These are phyloP conservation scores for Leucocoprinus gongylophorus DNA, from an alignment of 1,284 basidiomycete species.

Conservation along the genomic window DNA sequence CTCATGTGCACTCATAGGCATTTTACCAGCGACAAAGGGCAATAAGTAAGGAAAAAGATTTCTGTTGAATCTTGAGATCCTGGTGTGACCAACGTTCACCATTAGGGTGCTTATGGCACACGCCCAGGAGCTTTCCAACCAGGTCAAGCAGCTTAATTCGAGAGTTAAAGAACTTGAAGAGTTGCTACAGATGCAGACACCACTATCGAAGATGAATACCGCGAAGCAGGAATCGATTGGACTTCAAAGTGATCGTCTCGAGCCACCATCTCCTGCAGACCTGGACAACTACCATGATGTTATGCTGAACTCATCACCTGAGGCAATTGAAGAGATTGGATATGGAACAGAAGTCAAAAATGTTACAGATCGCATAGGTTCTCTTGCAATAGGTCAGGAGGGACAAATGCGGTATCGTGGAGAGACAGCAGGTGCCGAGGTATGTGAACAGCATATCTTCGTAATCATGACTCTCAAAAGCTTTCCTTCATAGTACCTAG, in stretches of 20 bases:
- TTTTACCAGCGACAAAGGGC: slow-evolving; percentile 45
- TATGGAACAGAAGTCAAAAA: slow-evolving; percentile 19
- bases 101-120: slow-evolving; percentile 42
- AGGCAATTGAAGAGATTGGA: not conserved
- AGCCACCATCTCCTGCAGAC: not conserved
- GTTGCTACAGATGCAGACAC: slow-evolving; percentile 31
- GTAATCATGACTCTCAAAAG: not conserved
- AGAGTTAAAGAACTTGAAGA: slow-evolving; percentile 52
- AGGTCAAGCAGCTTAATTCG: slow-evolving; percentile 38
- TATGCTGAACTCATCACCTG: not conserved
- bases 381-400: slow-evolving; percentile 38
- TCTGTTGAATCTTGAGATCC: not conserved
- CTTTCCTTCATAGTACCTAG: slow-evolving; percentile 31
- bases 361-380: slow-evolving; percentile 34
- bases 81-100: slow-evolving; percentile 1
- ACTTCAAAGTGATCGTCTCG: slow-evolving; percentile 11
- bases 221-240: slow-evolving; percentile 14
- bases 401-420: slow-evolving; percentile 44
- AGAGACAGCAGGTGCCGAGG: slow-evolving; percentile 42
- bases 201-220: slow-evolving; percentile 22
- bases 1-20: slow-evolving; percentile 27
- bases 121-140: slow-evolving; percentile 38
- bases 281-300: not conserved
- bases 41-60: slow-evolving; percentile 37
- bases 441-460: slow-evolving; percentile 17